These are phyloP conservation scores for Linnemannia exigua DNA, from an alignment of 192 early-diverging fungal species.

Conservation along the genomic window DNA sequence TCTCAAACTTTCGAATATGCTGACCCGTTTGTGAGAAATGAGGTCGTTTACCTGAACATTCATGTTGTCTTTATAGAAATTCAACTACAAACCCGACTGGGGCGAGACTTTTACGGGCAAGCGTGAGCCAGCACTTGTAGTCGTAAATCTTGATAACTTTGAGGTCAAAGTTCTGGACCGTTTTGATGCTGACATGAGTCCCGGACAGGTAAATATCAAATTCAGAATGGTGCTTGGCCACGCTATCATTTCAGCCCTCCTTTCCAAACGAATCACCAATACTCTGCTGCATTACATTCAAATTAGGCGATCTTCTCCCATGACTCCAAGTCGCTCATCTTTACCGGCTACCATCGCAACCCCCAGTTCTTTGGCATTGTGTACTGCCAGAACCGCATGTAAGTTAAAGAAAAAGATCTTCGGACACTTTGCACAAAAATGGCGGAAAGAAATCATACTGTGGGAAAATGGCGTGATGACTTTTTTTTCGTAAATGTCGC, in stretches of 20 bases:
- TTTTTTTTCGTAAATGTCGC: neutral
- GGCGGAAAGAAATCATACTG: neutral
- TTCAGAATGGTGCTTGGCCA: no score
- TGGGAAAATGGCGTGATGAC: constrained; percentile 3
- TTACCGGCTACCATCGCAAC: constrained; percentile 73
- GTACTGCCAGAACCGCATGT: constrained; percentile 78
- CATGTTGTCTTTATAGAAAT: constrained; percentile 42
- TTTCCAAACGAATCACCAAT: no score
- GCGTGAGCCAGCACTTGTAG: constrained; percentile 65
- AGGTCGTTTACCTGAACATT: no score
- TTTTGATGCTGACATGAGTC: constrained; percentile 48
- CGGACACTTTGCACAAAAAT: neutral
- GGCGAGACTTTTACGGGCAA: constrained; percentile 80
- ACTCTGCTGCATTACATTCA: constrained; percentile 14
- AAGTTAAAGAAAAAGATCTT: neutral
- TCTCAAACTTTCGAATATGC: neutral
- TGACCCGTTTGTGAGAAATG: neutral
- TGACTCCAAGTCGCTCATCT: constrained; percentile 67
- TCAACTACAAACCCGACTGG: constrained; percentile 72
- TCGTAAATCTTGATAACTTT: constrained; percentile 63
- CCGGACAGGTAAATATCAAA: constrained; percentile 56
- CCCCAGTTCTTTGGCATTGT: constrained; percentile 73
- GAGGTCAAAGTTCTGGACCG: constrained; percentile 54
- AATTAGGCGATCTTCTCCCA: constrained; percentile 63
- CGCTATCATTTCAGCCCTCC: no score